Evolutionary conservation across 257 asterid genomes (phyloP).

Genomic region (Solanum pimpinellifolium): DNA sequence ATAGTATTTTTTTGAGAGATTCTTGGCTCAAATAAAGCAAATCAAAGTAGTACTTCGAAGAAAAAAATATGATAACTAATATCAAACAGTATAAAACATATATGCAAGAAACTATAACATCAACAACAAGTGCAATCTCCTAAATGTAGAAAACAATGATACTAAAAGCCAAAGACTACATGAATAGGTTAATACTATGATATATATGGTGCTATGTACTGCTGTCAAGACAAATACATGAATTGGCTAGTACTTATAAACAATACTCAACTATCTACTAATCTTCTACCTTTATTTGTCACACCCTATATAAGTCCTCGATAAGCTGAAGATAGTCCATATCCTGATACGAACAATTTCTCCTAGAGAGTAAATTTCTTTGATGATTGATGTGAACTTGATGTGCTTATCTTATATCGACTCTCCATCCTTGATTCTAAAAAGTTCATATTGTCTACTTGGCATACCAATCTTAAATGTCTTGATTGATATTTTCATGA

Average conservation of each 20-base stretch:
- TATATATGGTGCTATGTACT: background rate
- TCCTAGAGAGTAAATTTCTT: background rate
- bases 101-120: background rate
- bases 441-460: background rate
- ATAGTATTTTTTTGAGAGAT: too few relatives aligned
- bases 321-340: background rate
- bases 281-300: background rate
- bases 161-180: background rate
- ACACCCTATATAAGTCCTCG: background rate
- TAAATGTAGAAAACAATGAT: background rate
- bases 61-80: background rate
- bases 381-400: background rate
- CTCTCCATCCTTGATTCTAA: background rate
- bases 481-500: background rate
- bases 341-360: background rate
- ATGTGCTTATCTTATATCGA: background rate
- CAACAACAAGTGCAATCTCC: background rate
- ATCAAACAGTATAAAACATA: background rate
- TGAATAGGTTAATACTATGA: background rate
- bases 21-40: background rate
- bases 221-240: background rate
- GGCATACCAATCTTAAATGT: background rate
- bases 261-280: background rate
- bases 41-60: background rate
- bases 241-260: background rate